Percentiles rank a stretch among this genome's conserved stretches.
These are phyloP conservation scores for Claviceps pazoutovae DNA, from an alignment of 2,329 filamentous ascomycete species.

Conservation along the genomic window DNA sequence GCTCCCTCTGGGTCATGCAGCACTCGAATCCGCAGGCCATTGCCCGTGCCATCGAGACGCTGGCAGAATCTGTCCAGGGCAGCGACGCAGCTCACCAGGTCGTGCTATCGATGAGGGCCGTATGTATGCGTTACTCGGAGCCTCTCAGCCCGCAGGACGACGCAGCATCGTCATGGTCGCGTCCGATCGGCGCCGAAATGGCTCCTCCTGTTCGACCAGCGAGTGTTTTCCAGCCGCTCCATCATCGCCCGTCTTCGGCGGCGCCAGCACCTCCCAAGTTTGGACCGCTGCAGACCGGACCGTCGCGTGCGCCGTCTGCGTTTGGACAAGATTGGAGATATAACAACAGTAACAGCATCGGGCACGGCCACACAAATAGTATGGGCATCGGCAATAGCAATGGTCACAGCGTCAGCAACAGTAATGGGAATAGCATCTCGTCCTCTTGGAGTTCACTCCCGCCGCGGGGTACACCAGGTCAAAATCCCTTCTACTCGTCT, in stretches of 20 bases:
- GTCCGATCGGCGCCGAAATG: not conserved
- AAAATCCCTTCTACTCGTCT: slow-evolving; percentile 2
- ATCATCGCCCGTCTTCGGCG: slow-evolving; percentile 7
- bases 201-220: slow-evolving; percentile 10
- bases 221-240: slow-evolving; percentile 14
- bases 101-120: slow-evolving; percentile 13
- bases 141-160: not conserved
- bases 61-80: slow-evolving; percentile 16
- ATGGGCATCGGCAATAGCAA: not conserved
- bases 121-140: slow-evolving; percentile 3
- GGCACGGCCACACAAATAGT: not conserved
- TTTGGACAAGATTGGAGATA: slow-evolving; percentile 14
- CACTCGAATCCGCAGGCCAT: slow-evolving; percentile 18
- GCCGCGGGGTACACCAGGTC: slow-evolving; percentile 2
- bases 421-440: not conserved
- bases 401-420: not conserved
- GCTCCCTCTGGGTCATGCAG: slow-evolving; percentile 22
- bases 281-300: slow-evolving; percentile 16
- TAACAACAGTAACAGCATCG: not conserved
- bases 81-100: slow-evolving; percentile 14
- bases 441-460: slow-evolving; percentile 12
- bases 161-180: not conserved
- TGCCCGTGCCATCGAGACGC: slow-evolving; percentile 19
- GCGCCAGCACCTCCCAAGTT: slow-evolving; percentile 18
- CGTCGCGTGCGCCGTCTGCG: slow-evolving; percentile 15